Base-by-base conservation (phyloP, 345 rosid species). In the Salix viminalis region DNA sequence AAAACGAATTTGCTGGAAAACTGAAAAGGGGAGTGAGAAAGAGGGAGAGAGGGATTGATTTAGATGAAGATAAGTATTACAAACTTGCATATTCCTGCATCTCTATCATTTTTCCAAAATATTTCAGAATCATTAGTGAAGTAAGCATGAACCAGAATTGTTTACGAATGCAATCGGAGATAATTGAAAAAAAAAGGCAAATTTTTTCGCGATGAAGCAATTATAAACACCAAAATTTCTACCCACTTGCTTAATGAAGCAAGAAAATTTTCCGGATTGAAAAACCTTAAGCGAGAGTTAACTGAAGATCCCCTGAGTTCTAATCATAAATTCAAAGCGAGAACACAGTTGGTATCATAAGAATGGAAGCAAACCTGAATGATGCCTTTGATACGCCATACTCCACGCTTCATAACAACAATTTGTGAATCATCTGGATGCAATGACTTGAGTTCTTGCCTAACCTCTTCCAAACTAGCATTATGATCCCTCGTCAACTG, bases 361-460 rank as follows among this genome's bases (percentile, higher is more conserved):
- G 67, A 75, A 78, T 39, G 41, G 61, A 65, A 64, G 67, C 73
- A 70, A 82, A 96, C 99, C 97, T 96, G 99, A 84, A 93, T 93
- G 72, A 96, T 89, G 85, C 99, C 99, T 87, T 96, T 96, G 89
- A 96, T 77, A 65, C 99, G 99, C 98, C 98, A 96, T n/a, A 85
- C 97, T 30, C 98, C 99, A 37, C 90, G 87, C 85, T 92, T 93
- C 87, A 88, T 81, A 36, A 91, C 90, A 50, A 96, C 97, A 69
- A 96, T 90, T 52, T 92, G 90, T 0, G 94, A 80, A 84, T 93
- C 98, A 76, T 93, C 97, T 0, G 95, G 98, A 88, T 96, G 97
- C 86, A 89, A 74, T 3, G 91, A 91, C 85, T 76, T 92, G 62
- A 96, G 91, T 84, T 96, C 97, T 85, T 86, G 87, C 80, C 98